Evolutionary conservation across 2,329 filamentous ascomycete species (phyloP).

Genomic region (Pseudocercospora crystallina): DNA sequence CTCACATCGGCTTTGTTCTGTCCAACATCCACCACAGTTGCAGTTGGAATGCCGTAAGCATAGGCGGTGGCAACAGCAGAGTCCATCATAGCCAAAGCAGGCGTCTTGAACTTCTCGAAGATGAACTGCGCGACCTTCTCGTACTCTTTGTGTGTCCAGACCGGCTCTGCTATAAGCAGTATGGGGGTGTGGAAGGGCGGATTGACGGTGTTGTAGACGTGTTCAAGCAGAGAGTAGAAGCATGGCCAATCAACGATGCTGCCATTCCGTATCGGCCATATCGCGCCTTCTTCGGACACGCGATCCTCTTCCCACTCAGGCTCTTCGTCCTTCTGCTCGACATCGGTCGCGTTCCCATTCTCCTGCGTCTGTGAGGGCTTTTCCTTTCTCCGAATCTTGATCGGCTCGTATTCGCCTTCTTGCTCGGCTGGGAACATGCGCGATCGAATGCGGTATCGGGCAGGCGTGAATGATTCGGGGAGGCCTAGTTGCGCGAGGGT

Average conservation of each 20-base stretch:
- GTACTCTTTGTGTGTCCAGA: slow-evolving; percentile 84
- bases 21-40: slow-evolving; percentile 88
- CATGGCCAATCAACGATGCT: slow-evolving; percentile 87
- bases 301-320: slow-evolving; percentile 83
- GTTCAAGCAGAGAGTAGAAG: slow-evolving; percentile 88
- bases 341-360: slow-evolving; percentile 22
- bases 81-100: slow-evolving; percentile 86
- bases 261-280: slow-evolving; percentile 81
- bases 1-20: slow-evolving; percentile 91
- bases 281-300: slow-evolving; percentile 81
- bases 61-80: slow-evolving; percentile 77
- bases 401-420: slow-evolving; percentile 75
- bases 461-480: slow-evolving; percentile 85
- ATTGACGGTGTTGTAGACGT: slow-evolving; percentile 85
- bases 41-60: slow-evolving; percentile 77
- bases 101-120: slow-evolving; percentile 95
- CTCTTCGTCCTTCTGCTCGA: slow-evolving; percentile 54
- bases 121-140: slow-evolving; percentile 90
- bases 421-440: slow-evolving; percentile 87
- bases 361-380: slow-evolving; percentile 17
- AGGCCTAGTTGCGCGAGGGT: slow-evolving; percentile 90
- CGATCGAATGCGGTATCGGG: slow-evolving; percentile 81
- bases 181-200: slow-evolving; percentile 94
- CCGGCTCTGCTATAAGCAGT: slow-evolving; percentile 82
- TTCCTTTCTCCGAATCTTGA: slow-evolving; percentile 64